Conservation (phyloP, 129 eudicot species). For the Escallonia herrerae region DNA sequence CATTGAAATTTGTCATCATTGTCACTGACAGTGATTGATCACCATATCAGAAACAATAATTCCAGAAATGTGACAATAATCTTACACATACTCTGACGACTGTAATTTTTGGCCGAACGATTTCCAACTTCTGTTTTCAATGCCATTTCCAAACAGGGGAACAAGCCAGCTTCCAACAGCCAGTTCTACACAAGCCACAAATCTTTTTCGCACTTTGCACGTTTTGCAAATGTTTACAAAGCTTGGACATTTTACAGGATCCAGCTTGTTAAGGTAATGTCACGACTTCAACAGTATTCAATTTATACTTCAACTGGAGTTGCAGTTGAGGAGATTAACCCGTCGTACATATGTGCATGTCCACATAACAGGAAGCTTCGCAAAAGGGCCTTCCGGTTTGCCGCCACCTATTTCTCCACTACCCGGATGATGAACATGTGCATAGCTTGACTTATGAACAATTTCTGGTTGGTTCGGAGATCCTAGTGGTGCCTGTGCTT, state of each 20-base stretch:
- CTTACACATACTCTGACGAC: too few species aligned
- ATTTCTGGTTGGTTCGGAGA: conserved; percentile 85
- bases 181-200: conserved; percentile 87
- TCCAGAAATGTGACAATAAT: too few species aligned
- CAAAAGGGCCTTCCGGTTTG: conserved; percentile 89
- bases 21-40: too few species aligned
- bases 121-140: conserved; percentile 7
- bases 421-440: conserved; percentile 77
- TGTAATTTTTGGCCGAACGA: neutral
- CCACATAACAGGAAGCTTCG: conserved; percentile 69
- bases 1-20: neutral
- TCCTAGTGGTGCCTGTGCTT: conserved; percentile 89
- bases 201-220: conserved; percentile 78
- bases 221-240: conserved; percentile 85
- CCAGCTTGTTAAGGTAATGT: conserved; percentile 75
- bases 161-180: conserved; percentile 74
- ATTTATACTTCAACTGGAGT: neutral
- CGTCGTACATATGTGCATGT: conserved; percentile 1
- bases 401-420: conserved; percentile 92
- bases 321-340: conserved; percentile 16
- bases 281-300: conserved; percentile 8
- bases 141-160: conserved; percentile 53
- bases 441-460: conserved; percentile 77
- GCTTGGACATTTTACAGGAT: conserved; percentile 96
- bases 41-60: too few species aligned